Base-by-base conservation (phyloP, 2,329 filamentous ascomycete genomes). In the Xylaria sp. region DNA sequence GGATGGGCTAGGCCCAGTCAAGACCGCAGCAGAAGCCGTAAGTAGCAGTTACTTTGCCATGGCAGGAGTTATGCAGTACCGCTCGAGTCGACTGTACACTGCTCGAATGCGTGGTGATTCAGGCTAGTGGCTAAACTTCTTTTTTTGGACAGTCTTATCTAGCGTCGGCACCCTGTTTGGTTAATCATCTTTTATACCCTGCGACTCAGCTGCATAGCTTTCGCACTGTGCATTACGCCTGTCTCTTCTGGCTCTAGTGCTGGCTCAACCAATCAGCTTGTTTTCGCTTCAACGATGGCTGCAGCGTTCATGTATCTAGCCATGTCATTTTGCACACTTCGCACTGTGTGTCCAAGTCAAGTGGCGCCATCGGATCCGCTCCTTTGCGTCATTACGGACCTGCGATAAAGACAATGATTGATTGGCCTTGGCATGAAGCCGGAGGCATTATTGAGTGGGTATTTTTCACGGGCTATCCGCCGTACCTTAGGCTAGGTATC, bases 81-180 rank as follows among this genome's bases (percentile, higher is more conserved):
- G 25, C n/a, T 41, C 51, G 56, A 28, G 43, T 52, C 28, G 13
- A 36, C 31, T 36, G 58, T 51, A 51, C 58, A 9, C 25, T 39
- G 25, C 10, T 5, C 9, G 3, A 60, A 28, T 25, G 31, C 39
- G 33, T 31, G 54, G 31, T 20, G 62, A 56, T 59, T 67, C 48
- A 66, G 58, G 57, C 64, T 62, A 56, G 64, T 63, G 64, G 64
- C 64, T 63, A 60, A 61, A 69, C 51, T 56, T 69, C 67, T 69
- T 69, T 67, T 69, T 69, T 69, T 67, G 59, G 67, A 67, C 59
- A 67, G 33, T 64, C 67, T 62, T 51, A 33, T 55, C 52, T 55
- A 23, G 20, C 18, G 46, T 49, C 8, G 46, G 46, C 56, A 25
- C 57, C 51, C 66, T 61, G 56, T 57, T 57, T 61, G 31, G 61